These are phyloP conservation scores for Trichoderma reesei DNA, from an alignment of 495 filamentous ascomycete species.

Conservation along the genomic window DNA sequence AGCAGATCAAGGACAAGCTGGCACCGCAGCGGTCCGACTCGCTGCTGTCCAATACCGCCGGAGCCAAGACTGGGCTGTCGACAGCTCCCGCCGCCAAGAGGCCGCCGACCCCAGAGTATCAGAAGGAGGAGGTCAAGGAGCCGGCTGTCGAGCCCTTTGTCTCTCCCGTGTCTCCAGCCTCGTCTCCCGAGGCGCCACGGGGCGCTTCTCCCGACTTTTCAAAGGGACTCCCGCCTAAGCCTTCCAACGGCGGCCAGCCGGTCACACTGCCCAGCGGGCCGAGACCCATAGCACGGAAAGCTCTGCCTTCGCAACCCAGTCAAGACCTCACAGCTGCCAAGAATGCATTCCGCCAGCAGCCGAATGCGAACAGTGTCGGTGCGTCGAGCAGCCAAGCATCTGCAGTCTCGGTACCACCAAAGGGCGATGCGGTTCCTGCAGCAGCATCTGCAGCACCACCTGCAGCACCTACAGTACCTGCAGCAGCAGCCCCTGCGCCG, in stretches of 20 bases:
- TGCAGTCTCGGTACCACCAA: neutral
- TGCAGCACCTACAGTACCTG: neutral
- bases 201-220: neutral
- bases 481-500: neutral
- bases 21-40: neutral
- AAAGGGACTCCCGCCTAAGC: neutral
- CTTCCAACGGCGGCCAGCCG: neutral
- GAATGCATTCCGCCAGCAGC: neutral
- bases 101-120: constrained; percentile 12
- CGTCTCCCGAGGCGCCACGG: constrained; percentile 18
- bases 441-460: neutral
- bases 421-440: neutral
- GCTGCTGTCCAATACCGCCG: neutral
- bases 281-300: neutral
- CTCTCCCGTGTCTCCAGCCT: constrained; percentile 23
- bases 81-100: neutral
- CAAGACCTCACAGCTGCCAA: neutral
- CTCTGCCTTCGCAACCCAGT: neutral
- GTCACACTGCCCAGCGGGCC: neutral
- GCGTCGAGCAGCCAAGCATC: neutral
- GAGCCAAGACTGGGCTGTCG: neutral
- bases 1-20: constrained; percentile 8
- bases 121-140: constrained; percentile 9
- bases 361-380: neutral
- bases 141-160: constrained; percentile 15